Conservation (phyloP, 2,329 filamentous ascomycete genomes). For the Aspergillus sp. region DNA sequence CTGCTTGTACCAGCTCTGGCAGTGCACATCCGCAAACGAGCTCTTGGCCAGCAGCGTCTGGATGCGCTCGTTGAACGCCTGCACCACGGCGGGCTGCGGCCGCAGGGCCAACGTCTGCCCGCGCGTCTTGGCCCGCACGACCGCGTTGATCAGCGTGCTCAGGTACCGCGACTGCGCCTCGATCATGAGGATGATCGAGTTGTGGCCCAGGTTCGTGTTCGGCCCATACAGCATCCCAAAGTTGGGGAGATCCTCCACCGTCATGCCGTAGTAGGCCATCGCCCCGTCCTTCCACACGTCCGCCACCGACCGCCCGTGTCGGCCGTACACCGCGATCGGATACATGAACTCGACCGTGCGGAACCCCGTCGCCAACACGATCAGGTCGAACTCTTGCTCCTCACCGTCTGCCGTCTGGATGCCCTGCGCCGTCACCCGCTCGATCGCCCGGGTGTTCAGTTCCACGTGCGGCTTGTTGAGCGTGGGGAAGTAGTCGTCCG, state of each 20-base stretch:
- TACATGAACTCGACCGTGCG: constrained; percentile 59
- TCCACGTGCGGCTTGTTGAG: constrained; percentile 48
- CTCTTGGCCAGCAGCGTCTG: constrained; percentile 45
- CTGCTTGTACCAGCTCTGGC: constrained; percentile 58
- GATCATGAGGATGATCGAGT: constrained; percentile 62
- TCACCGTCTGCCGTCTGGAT: constrained; percentile 47
- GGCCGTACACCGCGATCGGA: constrained; percentile 54
- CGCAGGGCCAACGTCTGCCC: constrained; percentile 45
- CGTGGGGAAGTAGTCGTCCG: constrained; percentile 57
- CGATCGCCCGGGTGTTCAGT: constrained; percentile 53
- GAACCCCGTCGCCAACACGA: constrained; percentile 61
- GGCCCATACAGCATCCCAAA: constrained; percentile 60
- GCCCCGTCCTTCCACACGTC: constrained; percentile 58
- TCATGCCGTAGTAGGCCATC: constrained; percentile 51
- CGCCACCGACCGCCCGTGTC: constrained; percentile 41
- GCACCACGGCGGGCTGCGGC: constrained; percentile 42
- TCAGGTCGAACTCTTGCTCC: constrained; percentile 52
- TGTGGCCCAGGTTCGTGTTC: constrained; percentile 56
- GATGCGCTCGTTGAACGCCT: constrained; percentile 47
- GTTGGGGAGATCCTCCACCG: constrained; percentile 54
- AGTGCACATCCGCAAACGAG: constrained; percentile 55
- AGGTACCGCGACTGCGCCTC: constrained; percentile 58
- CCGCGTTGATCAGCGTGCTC: constrained; percentile 48
- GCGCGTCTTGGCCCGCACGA: constrained; percentile 45
- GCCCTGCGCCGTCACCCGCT: constrained; percentile 45